Evolutionary conservation across 1,284 basidiomycete species (phyloP).

Genomic region (Thelephora terrestris): DNA sequence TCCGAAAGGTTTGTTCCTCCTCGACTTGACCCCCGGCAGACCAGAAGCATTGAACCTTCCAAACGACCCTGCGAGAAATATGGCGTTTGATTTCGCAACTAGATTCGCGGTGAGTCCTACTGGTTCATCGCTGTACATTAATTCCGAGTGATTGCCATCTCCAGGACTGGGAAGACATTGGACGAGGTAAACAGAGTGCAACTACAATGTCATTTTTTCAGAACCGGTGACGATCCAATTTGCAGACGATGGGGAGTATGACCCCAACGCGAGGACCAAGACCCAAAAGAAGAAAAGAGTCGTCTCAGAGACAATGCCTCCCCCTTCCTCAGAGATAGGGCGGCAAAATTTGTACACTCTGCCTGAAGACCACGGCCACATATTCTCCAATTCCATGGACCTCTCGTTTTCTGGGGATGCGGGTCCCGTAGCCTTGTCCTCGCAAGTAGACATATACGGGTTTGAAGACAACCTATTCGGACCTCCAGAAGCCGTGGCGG

Average conservation of each 20-base stretch:
- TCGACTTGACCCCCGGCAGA: slow-evolving; percentile 24
- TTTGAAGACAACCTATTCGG: slow-evolving; percentile 45
- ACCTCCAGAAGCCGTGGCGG: slow-evolving; percentile 31
- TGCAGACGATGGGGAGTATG: slow-evolving; percentile 36
- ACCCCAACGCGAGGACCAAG: slow-evolving; percentile 28
- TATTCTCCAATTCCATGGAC: slow-evolving; percentile 57
- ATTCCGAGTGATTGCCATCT: not conserved
- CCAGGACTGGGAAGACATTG: slow-evolving; percentile 52
- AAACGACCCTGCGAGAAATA: slow-evolving; percentile 40
- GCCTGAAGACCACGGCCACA: slow-evolving; percentile 55
- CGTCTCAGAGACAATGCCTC: slow-evolving; percentile 13
- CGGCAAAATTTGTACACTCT: slow-evolving; percentile 52
- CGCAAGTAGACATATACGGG: slow-evolving; percentile 40
- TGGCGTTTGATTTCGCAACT: slow-evolving; percentile 56
- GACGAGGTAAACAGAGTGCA: slow-evolving; percentile 3
- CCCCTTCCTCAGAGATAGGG: slow-evolving; percentile 27
- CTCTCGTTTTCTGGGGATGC: slow-evolving; percentile 36
- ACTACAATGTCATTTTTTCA: not conserved
- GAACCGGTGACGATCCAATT: not conserved
- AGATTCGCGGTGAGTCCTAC: slow-evolving; percentile 40
- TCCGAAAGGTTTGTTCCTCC: not conserved
- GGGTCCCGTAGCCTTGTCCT: slow-evolving; percentile 38
- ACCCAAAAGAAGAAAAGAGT: slow-evolving; percentile 20
- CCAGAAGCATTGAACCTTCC: slow-evolving; percentile 48
- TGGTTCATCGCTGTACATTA: not conserved